Conservation (phyloP, 306 rosid genomes). For the Hippophae rhamnoides region DNA sequence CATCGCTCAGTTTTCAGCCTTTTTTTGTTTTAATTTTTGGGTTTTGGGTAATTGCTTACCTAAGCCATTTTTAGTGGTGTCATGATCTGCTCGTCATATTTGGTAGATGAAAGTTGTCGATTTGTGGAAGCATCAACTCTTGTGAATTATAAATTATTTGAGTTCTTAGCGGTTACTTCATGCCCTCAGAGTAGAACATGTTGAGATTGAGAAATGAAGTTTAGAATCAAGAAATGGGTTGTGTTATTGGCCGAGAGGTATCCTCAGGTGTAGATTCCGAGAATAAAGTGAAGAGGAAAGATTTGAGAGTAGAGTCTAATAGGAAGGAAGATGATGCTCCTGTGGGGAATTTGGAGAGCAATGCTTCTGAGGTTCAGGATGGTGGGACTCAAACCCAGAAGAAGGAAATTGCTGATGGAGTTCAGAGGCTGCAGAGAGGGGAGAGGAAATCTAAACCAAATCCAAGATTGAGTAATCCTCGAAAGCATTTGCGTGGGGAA, state of each 20-base stretch:
- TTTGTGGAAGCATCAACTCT: background rate
- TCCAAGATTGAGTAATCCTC: conserved; percentile 53
- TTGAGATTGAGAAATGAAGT: conserved; percentile 29
- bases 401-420: conserved; percentile 43
- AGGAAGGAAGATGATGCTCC: conserved; percentile 45
- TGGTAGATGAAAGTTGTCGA: conserved; percentile 1
- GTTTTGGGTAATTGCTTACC: conserved; percentile 4
- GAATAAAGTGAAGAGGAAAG: conserved; percentile 43
- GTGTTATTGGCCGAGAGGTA: conserved; percentile 58
- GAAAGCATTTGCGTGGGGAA: conserved; percentile 62
- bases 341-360: conserved; percentile 19
- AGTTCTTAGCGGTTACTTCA: conserved; percentile 23
- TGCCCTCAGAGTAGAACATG: conserved; percentile 26
- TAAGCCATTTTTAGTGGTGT: conserved; percentile 6
- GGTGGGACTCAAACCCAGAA: conserved; percentile 28
- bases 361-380: conserved; percentile 32
- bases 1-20: background rate
- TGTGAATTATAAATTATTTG: conserved; percentile 11
- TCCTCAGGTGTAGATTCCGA: conserved; percentile 41
- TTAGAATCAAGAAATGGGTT: conserved; percentile 76
- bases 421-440: conserved; percentile 29
- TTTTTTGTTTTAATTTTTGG: conserved; percentile 9
- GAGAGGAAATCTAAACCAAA: conserved; percentile 58
- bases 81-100: background rate
- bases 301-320: conserved; percentile 32